Evolutionary conservation across 495 filamentous ascomycete species (phyloP), one percentile per base, ranked within the genome.

Genomic region (Penicillium manginii): DNA sequence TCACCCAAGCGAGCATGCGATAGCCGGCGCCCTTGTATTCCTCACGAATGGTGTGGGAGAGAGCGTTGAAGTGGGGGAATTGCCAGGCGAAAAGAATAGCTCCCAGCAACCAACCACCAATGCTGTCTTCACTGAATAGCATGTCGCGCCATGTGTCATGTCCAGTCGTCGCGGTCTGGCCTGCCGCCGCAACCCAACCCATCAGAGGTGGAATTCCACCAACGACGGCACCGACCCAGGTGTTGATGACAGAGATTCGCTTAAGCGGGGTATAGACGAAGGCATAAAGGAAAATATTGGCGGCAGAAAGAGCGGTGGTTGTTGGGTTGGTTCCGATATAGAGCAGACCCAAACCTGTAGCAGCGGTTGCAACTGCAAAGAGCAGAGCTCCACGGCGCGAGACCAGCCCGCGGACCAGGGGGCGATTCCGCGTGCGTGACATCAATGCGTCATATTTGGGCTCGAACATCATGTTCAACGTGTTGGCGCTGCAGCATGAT

Each of bases 381-480:
- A 88, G 55, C 4, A 93, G 70, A 11, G 94, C 94, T n/a, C 81
- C 86, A 12, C 84, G 82, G n/a, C 81, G 81, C 39, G 84, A 86
- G 35, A 98, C 80, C 2, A 98, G 84, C 2, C 88, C 86, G 4
- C 94, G 86, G 10, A 97, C 94, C 0, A 98, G 79, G 0, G 94
- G 94, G 19, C 94, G 81, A 59, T 97, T 94, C 33, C 90, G 84
- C 9, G 94, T 98, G 9, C 94, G 88, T 18, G 81, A 86, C 94
- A 98, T 98, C 62, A 88, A 87, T 22, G 89, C 91, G 74, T 98
- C 94, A 74, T 92, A 90, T 60, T 84, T 81, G 14, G 88, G 93
- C 74, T 98, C 94, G 66, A 96, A 87, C 61, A 96, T 86, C 94
- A 98, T 98, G 78, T 98, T 98, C 50, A 98, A 79, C 0, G 94